Conservation (phyloP, 257 asterid species). For the Dorcoceras hygrometricum region DNA sequence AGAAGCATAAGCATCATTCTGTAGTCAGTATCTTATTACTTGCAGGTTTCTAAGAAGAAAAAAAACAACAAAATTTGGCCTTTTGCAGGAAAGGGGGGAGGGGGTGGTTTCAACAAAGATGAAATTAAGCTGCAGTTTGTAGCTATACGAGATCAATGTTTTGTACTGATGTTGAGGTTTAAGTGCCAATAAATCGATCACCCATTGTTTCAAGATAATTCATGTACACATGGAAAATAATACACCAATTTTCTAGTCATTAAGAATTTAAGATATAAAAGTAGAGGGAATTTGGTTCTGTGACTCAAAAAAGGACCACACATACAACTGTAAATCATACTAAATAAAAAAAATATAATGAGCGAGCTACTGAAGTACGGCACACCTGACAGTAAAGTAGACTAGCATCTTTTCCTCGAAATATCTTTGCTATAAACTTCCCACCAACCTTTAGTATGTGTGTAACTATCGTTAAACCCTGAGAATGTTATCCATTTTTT, state of each 20-base stretch:
- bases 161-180: background rate
- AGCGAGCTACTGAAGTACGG: slow-evolving; percentile 15
- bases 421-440: slow-evolving; percentile 89
- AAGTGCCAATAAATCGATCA: background rate
- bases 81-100: background rate
- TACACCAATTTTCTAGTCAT: background rate
- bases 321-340: background rate
- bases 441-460: slow-evolving; percentile 92
- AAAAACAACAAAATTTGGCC: background rate
- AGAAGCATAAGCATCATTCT: background rate
- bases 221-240: background rate
- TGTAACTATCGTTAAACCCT: slow-evolving; percentile 92
- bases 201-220: background rate
- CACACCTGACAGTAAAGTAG: slow-evolving; percentile 92
- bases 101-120: background rate
- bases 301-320: background rate
- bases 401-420: slow-evolving; percentile 96
- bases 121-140: no score
- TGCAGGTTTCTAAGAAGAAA: no score
- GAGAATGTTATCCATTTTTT: slow-evolving; percentile 34
- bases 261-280: no score
- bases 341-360: no score
- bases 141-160: background rate
- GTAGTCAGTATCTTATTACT: background rate
- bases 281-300: background rate